Evolutionary conservation across 2,329 filamentous ascomycete genomes (phyloP).

Genomic region (Exutisphaerella laricina): DNA sequence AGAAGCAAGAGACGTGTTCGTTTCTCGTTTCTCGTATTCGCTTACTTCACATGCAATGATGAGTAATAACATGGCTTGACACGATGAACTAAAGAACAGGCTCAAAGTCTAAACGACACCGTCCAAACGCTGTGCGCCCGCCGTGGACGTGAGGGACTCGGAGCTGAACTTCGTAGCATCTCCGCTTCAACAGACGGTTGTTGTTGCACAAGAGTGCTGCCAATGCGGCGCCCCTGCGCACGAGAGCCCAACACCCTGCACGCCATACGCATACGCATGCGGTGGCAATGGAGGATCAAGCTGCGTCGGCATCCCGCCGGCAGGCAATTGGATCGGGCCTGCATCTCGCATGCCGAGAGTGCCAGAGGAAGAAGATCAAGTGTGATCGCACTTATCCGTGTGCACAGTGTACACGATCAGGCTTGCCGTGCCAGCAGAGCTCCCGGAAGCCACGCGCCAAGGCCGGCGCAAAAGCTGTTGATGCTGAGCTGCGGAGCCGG

Average conservation of each 20-base stretch:
- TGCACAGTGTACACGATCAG: slow-evolving; percentile 16
- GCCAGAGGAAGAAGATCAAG: slow-evolving; percentile 22
- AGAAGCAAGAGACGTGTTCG: too few relatives aligned
- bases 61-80: too few relatives aligned
- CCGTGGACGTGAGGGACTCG: neutral
- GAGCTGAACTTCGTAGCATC: neutral
- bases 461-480: slow-evolving; percentile 17
- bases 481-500: slow-evolving; percentile 19
- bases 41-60: too few relatives aligned
- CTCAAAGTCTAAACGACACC: too few relatives aligned
- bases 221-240: neutral
- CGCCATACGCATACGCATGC: neutral
- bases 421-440: slow-evolving; percentile 13
- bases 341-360: slow-evolving; percentile 18
- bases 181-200: neutral
- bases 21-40: too few relatives aligned
- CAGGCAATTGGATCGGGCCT: slow-evolving; percentile 4
- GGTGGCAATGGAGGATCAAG: neutral
- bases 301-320: neutral
- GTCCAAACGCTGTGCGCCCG: too few relatives aligned
- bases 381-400: slow-evolving; percentile 22
- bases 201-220: neutral
- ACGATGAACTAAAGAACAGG: too few relatives aligned
- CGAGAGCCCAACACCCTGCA: neutral
- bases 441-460: slow-evolving; percentile 22